A percentile compares a stretch with the other conserved stretches of the same genome.
phyloP scores from a whole-genome alignment of 2,329 filamentous ascomycete species.

The Pyrenophora teres region DNA sequence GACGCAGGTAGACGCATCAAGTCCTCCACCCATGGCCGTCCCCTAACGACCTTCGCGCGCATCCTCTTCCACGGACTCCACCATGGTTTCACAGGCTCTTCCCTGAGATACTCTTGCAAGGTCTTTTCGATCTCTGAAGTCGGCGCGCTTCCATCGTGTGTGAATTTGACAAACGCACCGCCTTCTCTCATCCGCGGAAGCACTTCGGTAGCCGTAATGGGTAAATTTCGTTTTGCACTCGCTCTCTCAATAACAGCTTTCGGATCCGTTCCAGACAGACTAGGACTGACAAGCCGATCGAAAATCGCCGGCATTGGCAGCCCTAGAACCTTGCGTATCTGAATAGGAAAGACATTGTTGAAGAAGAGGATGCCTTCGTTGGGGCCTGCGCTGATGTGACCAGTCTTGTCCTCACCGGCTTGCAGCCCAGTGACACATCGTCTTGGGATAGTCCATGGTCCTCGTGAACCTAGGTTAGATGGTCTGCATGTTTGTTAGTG shows the following conservation, averaged over 20 bases:
- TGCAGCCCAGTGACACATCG: conserved; percentile 45
- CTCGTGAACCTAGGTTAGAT: neutral
- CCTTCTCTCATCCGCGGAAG: conserved; percentile 87
- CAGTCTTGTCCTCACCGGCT: conserved; percentile 68
- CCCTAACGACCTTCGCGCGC: conserved; percentile 73
- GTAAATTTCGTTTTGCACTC: conserved; percentile 61
- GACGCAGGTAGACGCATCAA: conserved; percentile 79
- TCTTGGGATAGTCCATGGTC: conserved; percentile 11
- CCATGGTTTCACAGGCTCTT: conserved; percentile 81
- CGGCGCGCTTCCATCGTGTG: conserved; percentile 55
- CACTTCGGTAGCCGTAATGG: conserved; percentile 77
- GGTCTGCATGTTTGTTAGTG: conserved; percentile 21
- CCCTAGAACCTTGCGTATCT: conserved; percentile 66
- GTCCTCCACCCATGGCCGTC: conserved; percentile 93
- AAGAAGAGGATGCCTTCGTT: conserved; percentile 89
- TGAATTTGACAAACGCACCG: conserved; percentile 89
- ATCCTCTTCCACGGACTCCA: conserved; percentile 84
- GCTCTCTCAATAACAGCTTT: conserved; percentile 60
- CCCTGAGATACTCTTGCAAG: conserved; percentile 66
- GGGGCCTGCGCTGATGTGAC: conserved; percentile 76
- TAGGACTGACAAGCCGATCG: conserved; percentile 57
- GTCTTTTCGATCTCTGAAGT: conserved; percentile 63
- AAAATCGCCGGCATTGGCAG: conserved; percentile 59
- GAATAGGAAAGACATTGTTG: conserved; percentile 87
- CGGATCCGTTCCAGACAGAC: conserved; percentile 61